phyloP scores from a whole-genome alignment of 495 filamentous ascomycete genomes.

The Aspergillus indologenus region DNA sequence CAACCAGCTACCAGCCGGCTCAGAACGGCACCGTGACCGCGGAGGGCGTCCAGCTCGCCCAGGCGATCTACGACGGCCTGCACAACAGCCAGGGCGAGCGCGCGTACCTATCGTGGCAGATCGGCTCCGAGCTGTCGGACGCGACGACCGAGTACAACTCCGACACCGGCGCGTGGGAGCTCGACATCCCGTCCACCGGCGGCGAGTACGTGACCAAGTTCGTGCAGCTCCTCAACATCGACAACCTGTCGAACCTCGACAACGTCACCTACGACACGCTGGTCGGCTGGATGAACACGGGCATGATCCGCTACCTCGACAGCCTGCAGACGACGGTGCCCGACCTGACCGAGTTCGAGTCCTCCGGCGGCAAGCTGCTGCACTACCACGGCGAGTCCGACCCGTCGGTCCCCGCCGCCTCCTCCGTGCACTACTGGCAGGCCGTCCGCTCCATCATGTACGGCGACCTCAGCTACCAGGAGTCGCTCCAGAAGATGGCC shows the following conservation, averaged over 20 bases:
- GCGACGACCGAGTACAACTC: slow-evolving; percentile 24
- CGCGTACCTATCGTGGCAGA: slow-evolving; percentile 35
- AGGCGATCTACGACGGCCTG: slow-evolving; percentile 32
- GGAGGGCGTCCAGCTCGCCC: slow-evolving; percentile 29
- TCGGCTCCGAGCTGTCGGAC: slow-evolving; percentile 29
- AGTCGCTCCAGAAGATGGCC: slow-evolving; percentile 36
- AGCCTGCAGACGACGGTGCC: slow-evolving; percentile 37
- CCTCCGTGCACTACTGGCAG: slow-evolving; percentile 51
- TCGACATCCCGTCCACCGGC: slow-evolving; percentile 23
- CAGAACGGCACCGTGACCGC: slow-evolving; percentile 33
- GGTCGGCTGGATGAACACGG: slow-evolving; percentile 41
- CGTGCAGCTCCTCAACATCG: slow-evolving; percentile 25
- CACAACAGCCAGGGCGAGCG: slow-evolving; percentile 31
- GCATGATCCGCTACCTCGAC: slow-evolving; percentile 28
- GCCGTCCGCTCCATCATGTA: slow-evolving; percentile 51
- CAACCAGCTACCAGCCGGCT: slow-evolving; percentile 27
- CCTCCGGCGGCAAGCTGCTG: slow-evolving; percentile 45
- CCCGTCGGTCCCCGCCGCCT: slow-evolving; percentile 43
- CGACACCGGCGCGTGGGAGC: slow-evolving; percentile 19
- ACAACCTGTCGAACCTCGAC: slow-evolving; percentile 32
- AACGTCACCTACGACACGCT: slow-evolving; percentile 50
- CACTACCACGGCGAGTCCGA: slow-evolving; percentile 55
- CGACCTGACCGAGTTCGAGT: slow-evolving; percentile 42
- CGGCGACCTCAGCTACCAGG: slow-evolving; percentile 27
- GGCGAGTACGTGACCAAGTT: slow-evolving; percentile 28